Evolutionary conservation across 2,329 filamentous ascomycete genomes (phyloP), one percentile per base, ranked within the genome.

Genomic region (Colletotrichum endophyticum): DNA sequence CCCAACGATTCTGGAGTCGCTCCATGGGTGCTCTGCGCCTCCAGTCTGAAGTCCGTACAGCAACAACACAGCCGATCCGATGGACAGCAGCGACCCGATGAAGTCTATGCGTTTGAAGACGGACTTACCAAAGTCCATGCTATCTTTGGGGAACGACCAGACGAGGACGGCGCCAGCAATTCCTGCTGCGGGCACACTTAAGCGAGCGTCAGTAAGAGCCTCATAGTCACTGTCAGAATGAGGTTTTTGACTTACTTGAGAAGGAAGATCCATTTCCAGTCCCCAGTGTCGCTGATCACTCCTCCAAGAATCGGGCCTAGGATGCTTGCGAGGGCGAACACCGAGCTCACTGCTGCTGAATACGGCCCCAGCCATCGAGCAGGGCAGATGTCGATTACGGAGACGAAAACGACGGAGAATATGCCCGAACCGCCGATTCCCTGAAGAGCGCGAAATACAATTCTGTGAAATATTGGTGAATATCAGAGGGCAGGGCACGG

Each of bases 311-410:
- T 57, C 22, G 71, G 25, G 0, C 89, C 89, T 1, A 90, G 80
- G 8, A 88, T 84, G 8, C 83, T 85, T 8, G 87, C 89, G 6
- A 87, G 56, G 49, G 87, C 87, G 85, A 87, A 89, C 2, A 80
- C 73, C 3, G 84, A 69, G 5, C 83, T 83, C 11, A 79, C 78
- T 11, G 74, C 68, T 7, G 57, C 74, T 28, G 74, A 72, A 16
- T 79, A 80, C 3, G 77, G 8, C 0, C 79, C 69, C 15, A 80
- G 22, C 19, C 39, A 57, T n/a, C 66, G 49, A 25, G 66, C 66
- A 6, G 66, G 66, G 22, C 66, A 68, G 44, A 68, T 68, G 22
- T 68, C 66, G 2, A 68, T 25, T 13, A 68, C n/a, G 16, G n/a
- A 57, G n/a, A 68, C 49, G 1, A 68, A 68, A 1, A 75, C 78